Evolutionary conservation across 2,329 filamentous ascomycete species (phyloP).

Genomic region (Sordariomycetes sp.): DNA sequence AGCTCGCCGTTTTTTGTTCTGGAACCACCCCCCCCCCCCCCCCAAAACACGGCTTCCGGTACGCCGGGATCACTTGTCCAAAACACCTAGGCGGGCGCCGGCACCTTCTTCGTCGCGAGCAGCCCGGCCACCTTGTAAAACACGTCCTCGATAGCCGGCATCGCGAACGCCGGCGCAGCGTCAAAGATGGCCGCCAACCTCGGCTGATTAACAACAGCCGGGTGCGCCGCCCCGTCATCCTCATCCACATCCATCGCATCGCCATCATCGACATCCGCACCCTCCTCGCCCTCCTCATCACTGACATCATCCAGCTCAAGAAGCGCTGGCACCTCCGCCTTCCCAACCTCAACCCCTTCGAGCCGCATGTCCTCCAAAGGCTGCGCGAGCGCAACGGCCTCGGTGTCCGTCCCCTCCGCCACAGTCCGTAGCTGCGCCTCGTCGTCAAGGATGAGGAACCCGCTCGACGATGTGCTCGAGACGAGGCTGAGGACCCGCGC

Average conservation of each 20-base stretch:
- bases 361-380: conserved; percentile 41
- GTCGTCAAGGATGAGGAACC: conserved; percentile 67
- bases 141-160: conserved; percentile 60
- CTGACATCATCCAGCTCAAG: conserved; percentile 22
- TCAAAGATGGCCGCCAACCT: conserved; percentile 60
- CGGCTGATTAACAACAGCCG: conserved; percentile 53
- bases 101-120: conserved; percentile 8
- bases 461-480: conserved; percentile 47
- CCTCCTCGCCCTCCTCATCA: conserved; percentile 26
- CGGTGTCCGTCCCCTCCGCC: conserved; percentile 43
- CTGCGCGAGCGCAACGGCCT: conserved; percentile 35
- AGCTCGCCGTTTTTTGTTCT: not conserved
- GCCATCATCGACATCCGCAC: conserved; percentile 7
- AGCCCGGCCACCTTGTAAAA: conserved; percentile 59
- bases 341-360: conserved; percentile 19
- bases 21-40: no score
- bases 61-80: not conserved
- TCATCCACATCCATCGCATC: conserved; percentile 28
- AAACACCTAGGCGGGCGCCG: not conserved
- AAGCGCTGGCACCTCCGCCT: conserved; percentile 13
- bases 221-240: conserved; percentile 34
- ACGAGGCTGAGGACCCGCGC: conserved; percentile 54
- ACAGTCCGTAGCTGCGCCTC: conserved; percentile 57
- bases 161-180: conserved; percentile 51
- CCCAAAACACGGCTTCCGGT: not conserved